These are phyloP conservation scores for Geum urbanum DNA, from an alignment of 306 rosid genomes.

Conservation along the genomic window DNA sequence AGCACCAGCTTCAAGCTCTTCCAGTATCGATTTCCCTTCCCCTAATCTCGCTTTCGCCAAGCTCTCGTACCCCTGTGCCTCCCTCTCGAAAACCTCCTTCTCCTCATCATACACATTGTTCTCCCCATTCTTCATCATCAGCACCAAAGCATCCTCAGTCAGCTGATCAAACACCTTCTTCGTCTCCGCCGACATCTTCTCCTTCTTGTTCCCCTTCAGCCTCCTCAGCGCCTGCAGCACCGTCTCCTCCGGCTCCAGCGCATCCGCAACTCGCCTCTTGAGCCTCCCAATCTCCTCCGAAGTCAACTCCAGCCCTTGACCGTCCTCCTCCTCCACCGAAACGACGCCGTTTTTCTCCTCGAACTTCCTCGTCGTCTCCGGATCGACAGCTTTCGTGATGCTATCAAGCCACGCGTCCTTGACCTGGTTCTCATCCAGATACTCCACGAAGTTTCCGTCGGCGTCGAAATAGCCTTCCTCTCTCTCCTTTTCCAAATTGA, in stretches of 20 bases:
- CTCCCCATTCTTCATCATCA: conserved; percentile 99
- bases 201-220: conserved; percentile 89
- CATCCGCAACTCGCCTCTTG: conserved; percentile 81
- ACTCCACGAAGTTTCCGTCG: conserved; percentile 80
- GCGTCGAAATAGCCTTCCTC: conserved; percentile 93
- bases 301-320: neutral
- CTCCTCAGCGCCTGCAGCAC: conserved; percentile 91
- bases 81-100: conserved; percentile 82
- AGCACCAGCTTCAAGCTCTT: neutral
- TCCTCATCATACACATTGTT: conserved; percentile 81
- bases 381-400: neutral
- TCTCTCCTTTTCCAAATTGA: conserved; percentile 80
- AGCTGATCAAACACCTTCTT: conserved; percentile 82
- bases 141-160: conserved; percentile 89
- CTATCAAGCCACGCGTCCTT: conserved; percentile 34
- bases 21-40: neutral
- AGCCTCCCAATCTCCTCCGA: conserved; percentile 43
- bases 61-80: conserved; percentile 43
- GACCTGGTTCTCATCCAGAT: conserved; percentile 53
- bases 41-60: conserved; percentile 13
- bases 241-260: conserved; percentile 79
- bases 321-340: neutral
- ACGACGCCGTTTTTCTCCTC: neutral
- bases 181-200: conserved; percentile 73
- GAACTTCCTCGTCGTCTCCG: neutral